These are phyloP conservation scores for Candida stauntonica DNA, from an alignment of 805 yeast genomes.

Conservation along the genomic window DNA sequence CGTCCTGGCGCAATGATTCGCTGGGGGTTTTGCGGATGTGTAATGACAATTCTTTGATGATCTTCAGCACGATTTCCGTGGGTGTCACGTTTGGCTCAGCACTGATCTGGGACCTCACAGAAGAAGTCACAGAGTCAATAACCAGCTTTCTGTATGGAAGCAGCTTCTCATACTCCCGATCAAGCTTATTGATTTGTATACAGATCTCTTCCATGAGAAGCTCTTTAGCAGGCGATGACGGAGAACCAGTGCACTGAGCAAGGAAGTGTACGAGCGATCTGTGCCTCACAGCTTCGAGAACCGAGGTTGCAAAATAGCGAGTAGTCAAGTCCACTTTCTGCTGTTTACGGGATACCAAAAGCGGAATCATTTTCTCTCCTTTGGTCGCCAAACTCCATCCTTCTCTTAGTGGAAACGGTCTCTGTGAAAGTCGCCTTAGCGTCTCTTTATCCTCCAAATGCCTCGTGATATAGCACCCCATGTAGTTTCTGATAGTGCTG, in stretches of 20 bases:
- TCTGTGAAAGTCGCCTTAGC: background rate
- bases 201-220: slow-evolving; percentile 12
- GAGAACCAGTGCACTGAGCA: background rate
- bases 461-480: slow-evolving; percentile 6
- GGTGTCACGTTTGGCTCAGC: too few relatives aligned
- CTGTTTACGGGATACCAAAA: slow-evolving; percentile 10
- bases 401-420: slow-evolving; percentile 7
- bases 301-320: slow-evolving; percentile 9
- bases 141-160: slow-evolving; percentile 13
- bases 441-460: slow-evolving; percentile 8
- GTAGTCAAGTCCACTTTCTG: slow-evolving; percentile 8
- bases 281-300: slow-evolving; percentile 13
- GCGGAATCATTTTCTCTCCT: slow-evolving; percentile 11
- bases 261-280: background rate
- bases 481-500: background rate
- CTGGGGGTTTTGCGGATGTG: slow-evolving; percentile 5
- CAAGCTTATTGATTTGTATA: slow-evolving; percentile 11
- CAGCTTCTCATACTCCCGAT: slow-evolving; percentile 20
- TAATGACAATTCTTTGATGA: slow-evolving; percentile 7
- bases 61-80: slow-evolving; percentile 13
- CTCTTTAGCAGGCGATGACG: background rate
- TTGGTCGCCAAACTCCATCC: slow-evolving; percentile 7
- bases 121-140: slow-evolving; percentile 1
- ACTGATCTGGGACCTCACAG: slow-evolving; percentile 1
- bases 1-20: background rate